A percentile compares a stretch with the other conserved stretches of the same genome.
These are phyloP conservation scores for Alternaria sp. DNA, from an alignment of 2,329 filamentous ascomycete genomes.

Conservation along the genomic window DNA sequence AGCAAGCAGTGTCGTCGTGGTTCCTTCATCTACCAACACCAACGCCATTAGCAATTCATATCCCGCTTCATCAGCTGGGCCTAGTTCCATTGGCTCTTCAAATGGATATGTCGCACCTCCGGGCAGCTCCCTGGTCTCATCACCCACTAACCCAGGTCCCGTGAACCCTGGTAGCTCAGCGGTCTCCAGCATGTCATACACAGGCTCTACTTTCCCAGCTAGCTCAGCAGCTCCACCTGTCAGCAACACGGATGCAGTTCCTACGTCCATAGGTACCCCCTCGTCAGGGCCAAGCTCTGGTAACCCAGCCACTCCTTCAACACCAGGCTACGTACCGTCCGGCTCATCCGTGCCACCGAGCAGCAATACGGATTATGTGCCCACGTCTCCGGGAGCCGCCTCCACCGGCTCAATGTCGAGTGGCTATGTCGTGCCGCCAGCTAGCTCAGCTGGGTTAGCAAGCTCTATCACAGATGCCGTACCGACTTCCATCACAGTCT, in stretches of 20 bases:
- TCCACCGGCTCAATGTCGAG: slow-evolving; percentile 3
- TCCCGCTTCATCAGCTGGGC: background rate
- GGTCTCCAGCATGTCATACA: background rate
- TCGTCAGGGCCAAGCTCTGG: background rate
- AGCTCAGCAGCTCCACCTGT: background rate
- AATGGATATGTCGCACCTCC: slow-evolving; percentile 4
- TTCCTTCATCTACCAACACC: slow-evolving; percentile 6
- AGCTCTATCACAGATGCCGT: background rate
- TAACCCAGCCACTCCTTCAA: background rate
- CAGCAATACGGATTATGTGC: slow-evolving; percentile 2
- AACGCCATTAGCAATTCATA: slow-evolving; percentile 5
- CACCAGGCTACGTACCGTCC: background rate
- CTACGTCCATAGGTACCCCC: slow-evolving; percentile 3
- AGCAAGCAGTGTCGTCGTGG: background rate
- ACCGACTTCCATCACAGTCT: background rate
- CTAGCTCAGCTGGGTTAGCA: background rate
- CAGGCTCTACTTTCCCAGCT: background rate
- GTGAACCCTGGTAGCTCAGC: background rate
- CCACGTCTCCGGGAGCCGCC: background rate
- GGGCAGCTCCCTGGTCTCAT: slow-evolving; percentile 2
- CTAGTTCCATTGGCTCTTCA: background rate
- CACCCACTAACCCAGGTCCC: background rate
- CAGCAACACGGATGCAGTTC: slow-evolving; percentile 5
- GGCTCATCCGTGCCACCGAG: background rate
- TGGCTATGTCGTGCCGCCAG: background rate